phyloP scores from a whole-genome alignment of 2,329 filamentous ascomycete genomes.

The Clonostachys solani region DNA sequence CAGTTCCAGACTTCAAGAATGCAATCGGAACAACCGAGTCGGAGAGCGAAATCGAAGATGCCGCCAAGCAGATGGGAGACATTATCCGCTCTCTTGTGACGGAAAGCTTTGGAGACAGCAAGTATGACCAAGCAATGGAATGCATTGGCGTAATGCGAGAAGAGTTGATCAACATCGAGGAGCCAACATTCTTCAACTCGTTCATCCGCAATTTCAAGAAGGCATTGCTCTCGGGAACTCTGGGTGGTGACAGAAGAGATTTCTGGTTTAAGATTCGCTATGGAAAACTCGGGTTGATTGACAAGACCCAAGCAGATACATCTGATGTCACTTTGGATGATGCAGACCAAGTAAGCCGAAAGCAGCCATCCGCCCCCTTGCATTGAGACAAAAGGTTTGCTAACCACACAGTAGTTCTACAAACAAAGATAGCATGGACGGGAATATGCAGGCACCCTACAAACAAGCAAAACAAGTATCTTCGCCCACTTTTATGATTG shows the following conservation, averaged over 20 bases:
- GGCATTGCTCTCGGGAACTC: slow-evolving; percentile 61
- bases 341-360: slow-evolving; percentile 50
- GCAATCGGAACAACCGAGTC: slow-evolving; percentile 59
- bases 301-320: slow-evolving; percentile 53
- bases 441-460: too few species aligned
- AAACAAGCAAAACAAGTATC: too few species aligned
- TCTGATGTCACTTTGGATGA: slow-evolving; percentile 67
- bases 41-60: slow-evolving; percentile 58
- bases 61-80: slow-evolving; percentile 67
- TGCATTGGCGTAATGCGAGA: slow-evolving; percentile 74
- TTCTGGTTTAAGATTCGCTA: slow-evolving; percentile 75
- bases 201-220: slow-evolving; percentile 70
- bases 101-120: slow-evolving; percentile 69
- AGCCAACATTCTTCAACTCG: slow-evolving; percentile 71
- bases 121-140: slow-evolving; percentile 73
- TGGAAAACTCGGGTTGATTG: slow-evolving; percentile 69
- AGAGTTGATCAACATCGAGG: slow-evolving; percentile 70
- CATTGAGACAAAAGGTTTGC: slow-evolving; percentile 4
- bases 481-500: too few species aligned
- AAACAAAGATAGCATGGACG: slow-evolving; percentile 17
- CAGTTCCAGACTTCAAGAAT: slow-evolving; percentile 88
- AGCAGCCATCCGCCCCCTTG: too few species aligned
- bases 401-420: slow-evolving; percentile 26
- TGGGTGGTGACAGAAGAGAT: slow-evolving; percentile 74
- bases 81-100: slow-evolving; percentile 68